These are phyloP conservation scores for Haberlea rhodopensis DNA, from an alignment of 257 asterid genomes.

Conservation along the genomic window DNA sequence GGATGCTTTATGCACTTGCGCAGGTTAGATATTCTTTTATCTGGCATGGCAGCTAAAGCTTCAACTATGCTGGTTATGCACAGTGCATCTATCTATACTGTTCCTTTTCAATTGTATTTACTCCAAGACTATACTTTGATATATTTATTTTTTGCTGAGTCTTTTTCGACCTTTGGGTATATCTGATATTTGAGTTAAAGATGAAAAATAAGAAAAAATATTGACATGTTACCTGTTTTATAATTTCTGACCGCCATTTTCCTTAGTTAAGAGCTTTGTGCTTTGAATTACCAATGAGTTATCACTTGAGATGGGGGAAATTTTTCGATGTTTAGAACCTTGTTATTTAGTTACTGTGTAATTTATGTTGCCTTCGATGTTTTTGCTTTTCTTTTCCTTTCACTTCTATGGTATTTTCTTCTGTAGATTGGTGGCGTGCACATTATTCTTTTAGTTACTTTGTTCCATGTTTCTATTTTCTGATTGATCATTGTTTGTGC, in stretches of 20 bases:
- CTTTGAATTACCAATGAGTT: not conserved
- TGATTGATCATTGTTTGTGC: constrained; percentile 26
- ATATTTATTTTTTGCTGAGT: not conserved
- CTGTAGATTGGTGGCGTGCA: not conserved
- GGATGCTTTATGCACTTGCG: constrained; percentile 89
- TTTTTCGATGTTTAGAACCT: too few relatives aligned
- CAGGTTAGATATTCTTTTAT: constrained; percentile 48
- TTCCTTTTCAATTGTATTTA: not conserved
- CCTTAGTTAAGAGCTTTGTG: not conserved
- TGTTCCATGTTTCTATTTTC: constrained; percentile 14
- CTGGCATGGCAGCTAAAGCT: constrained; percentile 1
- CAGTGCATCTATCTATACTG: not conserved
- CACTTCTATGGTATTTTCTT: not conserved
- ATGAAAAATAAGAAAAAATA: too few relatives aligned
- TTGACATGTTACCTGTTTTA: not conserved
- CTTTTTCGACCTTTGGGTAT: not conserved
- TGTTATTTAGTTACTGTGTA: not conserved
- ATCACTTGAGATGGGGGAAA: not conserved
- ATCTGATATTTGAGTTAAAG: not conserved
- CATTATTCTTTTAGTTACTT: constrained; percentile 8
- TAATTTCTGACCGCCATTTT: not conserved
- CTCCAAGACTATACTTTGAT: not conserved
- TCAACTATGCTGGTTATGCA: not conserved
- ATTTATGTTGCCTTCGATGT: too few relatives aligned
- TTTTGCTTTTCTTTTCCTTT: not conserved